Conservation (phyloP, 2,329 filamentous ascomycete species). For the Salinomyces thailandicus region DNA sequence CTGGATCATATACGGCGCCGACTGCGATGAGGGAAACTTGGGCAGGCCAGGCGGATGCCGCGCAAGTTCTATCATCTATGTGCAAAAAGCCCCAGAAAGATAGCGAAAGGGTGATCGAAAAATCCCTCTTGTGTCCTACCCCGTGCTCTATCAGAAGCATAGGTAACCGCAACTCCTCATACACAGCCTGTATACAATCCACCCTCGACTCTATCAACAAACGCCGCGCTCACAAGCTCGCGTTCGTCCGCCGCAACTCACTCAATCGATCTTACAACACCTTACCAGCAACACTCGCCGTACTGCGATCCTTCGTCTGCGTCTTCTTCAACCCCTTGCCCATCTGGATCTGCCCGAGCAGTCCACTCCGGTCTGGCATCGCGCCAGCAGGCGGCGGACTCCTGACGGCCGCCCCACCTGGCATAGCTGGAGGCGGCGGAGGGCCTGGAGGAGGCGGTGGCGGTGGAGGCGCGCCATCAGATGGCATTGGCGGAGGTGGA, state of each 20-base stretch:
- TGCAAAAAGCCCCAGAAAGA: too few species aligned
- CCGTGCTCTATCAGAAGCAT: background rate
- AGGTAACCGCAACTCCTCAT: background rate
- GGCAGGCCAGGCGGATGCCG: too few species aligned
- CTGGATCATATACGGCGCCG: too few species aligned
- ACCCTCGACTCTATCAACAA: background rate
- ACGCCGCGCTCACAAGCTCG: background rate
- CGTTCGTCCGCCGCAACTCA: background rate
- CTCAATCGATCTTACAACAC: constrained; percentile 38
- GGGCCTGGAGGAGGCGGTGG: constrained; percentile 42
- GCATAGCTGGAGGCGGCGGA: constrained; percentile 16
- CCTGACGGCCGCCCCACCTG: constrained; percentile 10
- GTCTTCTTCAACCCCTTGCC: constrained; percentile 78
- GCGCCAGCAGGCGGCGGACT: constrained; percentile 31
- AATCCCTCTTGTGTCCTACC: background rate
- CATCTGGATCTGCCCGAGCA: constrained; percentile 73
- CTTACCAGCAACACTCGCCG: constrained; percentile 60
- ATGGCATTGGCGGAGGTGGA: constrained; percentile 33
- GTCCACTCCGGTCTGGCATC: constrained; percentile 37
- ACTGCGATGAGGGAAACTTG: too few species aligned
- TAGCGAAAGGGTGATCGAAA: too few species aligned
- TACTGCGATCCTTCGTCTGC: constrained; percentile 77
- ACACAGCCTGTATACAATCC: background rate
- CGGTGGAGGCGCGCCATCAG: constrained; percentile 27
- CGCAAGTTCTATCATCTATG: too few species aligned